Evolutionary conservation across 768 basidiomycete species (phyloP).

Genomic region (Gyrodon lividus): DNA sequence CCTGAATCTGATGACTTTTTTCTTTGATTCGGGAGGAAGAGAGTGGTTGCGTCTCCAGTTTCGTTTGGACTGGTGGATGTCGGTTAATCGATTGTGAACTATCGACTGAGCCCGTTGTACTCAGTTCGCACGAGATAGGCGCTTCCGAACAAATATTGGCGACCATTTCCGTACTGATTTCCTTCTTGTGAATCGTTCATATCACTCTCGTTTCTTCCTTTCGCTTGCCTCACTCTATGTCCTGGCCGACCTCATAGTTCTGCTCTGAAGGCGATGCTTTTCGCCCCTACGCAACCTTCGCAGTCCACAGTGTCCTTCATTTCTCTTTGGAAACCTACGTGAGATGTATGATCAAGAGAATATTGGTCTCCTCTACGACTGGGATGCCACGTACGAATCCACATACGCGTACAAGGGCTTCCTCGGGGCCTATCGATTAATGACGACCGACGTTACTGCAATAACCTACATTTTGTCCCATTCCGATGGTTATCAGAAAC

Average conservation of each 20-base stretch:
- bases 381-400: constrained; percentile 46
- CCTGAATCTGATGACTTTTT: no score
- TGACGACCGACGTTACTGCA: constrained; percentile 59
- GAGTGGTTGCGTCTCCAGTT: not conserved
- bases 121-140: no score
- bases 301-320: constrained; percentile 45
- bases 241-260: constrained; percentile 37
- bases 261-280: constrained; percentile 43
- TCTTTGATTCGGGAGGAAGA: no score
- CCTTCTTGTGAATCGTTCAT: not conserved
- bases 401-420: constrained; percentile 55
- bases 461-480: constrained; percentile 56
- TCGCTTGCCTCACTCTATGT: constrained; percentile 21
- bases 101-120: no score
- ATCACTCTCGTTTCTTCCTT: not conserved
- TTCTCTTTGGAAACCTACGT: constrained; percentile 52
- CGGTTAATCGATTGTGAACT: no score
- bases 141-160: no score
- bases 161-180: no score
- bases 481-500: constrained; percentile 61
- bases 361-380: constrained; percentile 44
- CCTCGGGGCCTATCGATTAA: constrained; percentile 49
- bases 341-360: constrained; percentile 62
- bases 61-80: no score
- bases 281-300: constrained; percentile 50